A percentile compares a stretch with the other conserved stretches of the same genome.
These are phyloP conservation scores for Helicostylum pulchrum DNA, from an alignment of 192 early-diverging fungal species.

Conservation along the genomic window DNA sequence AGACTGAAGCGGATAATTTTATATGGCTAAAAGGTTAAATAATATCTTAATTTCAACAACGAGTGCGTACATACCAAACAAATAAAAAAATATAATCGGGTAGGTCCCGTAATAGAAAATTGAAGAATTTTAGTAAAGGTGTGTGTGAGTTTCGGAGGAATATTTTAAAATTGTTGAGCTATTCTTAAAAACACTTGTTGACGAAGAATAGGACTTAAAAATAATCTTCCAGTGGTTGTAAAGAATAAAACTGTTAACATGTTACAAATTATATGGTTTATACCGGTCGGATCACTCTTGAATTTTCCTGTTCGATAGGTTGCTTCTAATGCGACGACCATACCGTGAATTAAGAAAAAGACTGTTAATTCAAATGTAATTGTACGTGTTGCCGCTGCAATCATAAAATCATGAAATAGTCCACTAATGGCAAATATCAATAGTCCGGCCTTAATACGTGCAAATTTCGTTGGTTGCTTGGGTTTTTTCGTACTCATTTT, in stretches of 20 bases:
- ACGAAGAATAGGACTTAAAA: conserved; percentile 1
- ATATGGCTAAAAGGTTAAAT: too few relatives aligned
- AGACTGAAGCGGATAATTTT: too few relatives aligned
- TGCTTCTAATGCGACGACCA: background rate
- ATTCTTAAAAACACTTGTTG: conserved; percentile 8
- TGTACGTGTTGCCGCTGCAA: background rate
- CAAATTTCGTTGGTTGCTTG: background rate
- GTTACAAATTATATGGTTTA: conserved; percentile 4
- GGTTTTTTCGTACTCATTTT: background rate
- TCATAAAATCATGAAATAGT: conserved; percentile 12
- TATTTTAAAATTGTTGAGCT: conserved; percentile 1
- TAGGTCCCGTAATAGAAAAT: too few relatives aligned
- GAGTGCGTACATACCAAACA: too few relatives aligned
- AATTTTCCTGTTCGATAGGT: background rate
- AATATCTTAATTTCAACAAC: too few relatives aligned
- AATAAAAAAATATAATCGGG: too few relatives aligned
- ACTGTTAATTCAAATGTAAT: conserved; percentile 3
- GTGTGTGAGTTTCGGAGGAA: too few relatives aligned
- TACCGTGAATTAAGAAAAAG: conserved; percentile 5
- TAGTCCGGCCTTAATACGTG: background rate
- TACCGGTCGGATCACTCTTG: background rate
- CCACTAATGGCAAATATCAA: conserved; percentile 2
- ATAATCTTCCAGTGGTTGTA: conserved; percentile 10
- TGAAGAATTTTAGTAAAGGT: too few relatives aligned
- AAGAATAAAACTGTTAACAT: conserved; percentile 4